Evolutionary conservation across 78 protist genomes (phyloP), one percentile per base, ranked within the genome.

Genomic region (Cavenderia fasciculata): DNA sequence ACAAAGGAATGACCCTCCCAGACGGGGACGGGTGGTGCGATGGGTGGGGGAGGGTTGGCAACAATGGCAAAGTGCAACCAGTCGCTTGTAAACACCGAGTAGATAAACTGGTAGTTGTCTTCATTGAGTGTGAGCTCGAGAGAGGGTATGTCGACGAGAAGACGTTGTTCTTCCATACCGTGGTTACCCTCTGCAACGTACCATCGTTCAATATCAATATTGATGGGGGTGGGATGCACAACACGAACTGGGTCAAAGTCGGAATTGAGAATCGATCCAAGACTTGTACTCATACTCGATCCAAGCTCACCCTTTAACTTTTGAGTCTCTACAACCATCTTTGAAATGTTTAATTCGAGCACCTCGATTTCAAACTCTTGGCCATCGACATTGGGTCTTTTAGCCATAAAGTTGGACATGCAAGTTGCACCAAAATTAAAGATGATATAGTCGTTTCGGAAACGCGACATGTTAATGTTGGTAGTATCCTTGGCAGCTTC

Each of bases 101-200:
- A 82, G 8, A 82, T 25, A 70, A 82, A 82, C 38, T 25, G 21
- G 41, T 82, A 82, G 52, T 82, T 78, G 16, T 82, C 78, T 6
- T 71, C 66, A 18, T 44, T 52, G 59, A 82, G 44, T 4, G 56
- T 44, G 23, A 82, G 36, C 16, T 65, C 76, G 16, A 82, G 51
- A 4, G 23, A 29, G 2, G 77, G 40, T 3, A 82, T 82, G 21
- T 25, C 33, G 7, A 40, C 51, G 27, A 25, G 33, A 7, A 61
- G 65, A 56, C 66, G 65, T 0, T 66, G 66, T 43, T 82, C 90
- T 31, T 82, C 78, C 5, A 77, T 10, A 3, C 41, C 8, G 38
- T 27, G 34, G 6, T 10, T 6, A 40, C n/a, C 44, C 18, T 33
- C 18, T 31, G 23, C 23, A n/a, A 62, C 40, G 16, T 62, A 82